These are phyloP conservation scores for Taphrina pruni DNA, from an alignment of 1,139 yeast genomes.

Conservation along the genomic window DNA sequence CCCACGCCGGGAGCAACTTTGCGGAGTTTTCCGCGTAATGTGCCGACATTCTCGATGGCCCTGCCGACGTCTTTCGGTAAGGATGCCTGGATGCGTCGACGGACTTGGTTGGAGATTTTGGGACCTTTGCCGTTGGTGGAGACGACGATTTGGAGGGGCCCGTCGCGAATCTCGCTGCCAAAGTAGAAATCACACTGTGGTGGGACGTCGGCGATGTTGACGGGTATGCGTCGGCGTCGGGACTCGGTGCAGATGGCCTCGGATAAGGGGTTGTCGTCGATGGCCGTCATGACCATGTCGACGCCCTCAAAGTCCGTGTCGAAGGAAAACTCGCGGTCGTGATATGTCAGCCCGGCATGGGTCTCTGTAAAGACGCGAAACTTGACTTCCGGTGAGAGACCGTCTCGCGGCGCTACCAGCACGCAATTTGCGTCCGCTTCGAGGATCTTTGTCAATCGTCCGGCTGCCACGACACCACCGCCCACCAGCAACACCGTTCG, in stretches of 20 bases:
- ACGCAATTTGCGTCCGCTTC: constrained; percentile 74
- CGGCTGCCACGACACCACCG: constrained; percentile 74
- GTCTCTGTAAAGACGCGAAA: constrained; percentile 54
- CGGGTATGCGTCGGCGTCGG: constrained; percentile 62
- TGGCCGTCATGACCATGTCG: constrained; percentile 71
- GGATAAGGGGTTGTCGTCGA: constrained; percentile 71
- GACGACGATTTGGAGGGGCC: constrained; percentile 81
- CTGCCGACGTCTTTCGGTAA: constrained; percentile 51
- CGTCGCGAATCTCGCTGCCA: constrained; percentile 77
- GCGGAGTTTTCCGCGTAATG: constrained; percentile 62
- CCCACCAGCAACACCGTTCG: constrained; percentile 76
- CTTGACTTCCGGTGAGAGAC: constrained; percentile 60
- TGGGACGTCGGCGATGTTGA: constrained; percentile 86
- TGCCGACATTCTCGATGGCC: constrained; percentile 70
- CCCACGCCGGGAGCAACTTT: constrained; percentile 47
- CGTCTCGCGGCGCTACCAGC: constrained; percentile 63
- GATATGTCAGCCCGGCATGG: constrained; percentile 57
- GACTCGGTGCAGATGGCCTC: constrained; percentile 66
- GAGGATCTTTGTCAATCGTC: constrained; percentile 69
- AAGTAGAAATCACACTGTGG: constrained; percentile 82
- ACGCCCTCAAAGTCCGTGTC: constrained; percentile 47
- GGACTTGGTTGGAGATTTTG: constrained; percentile 68
- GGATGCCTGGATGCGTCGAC: constrained; percentile 61
- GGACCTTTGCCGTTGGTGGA: constrained; percentile 87
- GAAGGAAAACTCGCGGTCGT: constrained; percentile 58